Conservation (phyloP, 129 eudicot species). For the Escallonia rubra region DNA sequence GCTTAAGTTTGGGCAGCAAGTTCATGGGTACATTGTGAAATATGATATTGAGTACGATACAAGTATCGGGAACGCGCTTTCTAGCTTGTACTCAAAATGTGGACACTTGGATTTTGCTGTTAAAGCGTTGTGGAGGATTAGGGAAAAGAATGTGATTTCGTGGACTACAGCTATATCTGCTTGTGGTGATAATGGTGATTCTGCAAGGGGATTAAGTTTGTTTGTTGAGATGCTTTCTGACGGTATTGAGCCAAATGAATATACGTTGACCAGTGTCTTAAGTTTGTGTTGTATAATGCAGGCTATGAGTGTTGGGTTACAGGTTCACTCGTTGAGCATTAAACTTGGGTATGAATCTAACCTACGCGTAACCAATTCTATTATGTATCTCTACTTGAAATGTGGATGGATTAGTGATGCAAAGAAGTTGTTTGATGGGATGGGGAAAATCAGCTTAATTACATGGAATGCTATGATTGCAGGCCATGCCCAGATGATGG, state of each 20-base stretch:
- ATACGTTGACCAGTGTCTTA: conserved; percentile 56
- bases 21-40: conserved; percentile 70
- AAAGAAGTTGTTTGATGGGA: conserved; percentile 61
- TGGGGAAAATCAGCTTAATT: conserved; percentile 50
- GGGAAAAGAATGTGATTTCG: conserved; percentile 74
- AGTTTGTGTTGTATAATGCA: conserved; percentile 72
- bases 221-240: conserved; percentile 59
- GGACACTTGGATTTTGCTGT: conserved; percentile 43
- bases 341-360: conserved; percentile 55
- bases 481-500: conserved; percentile 84
- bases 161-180: conserved; percentile 81
- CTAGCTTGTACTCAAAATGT: conserved; percentile 66
- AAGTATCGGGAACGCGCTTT: conserved; percentile 65
- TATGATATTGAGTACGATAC: conserved; percentile 52
- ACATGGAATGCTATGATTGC: conserved; percentile 95
- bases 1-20: conserved; percentile 44
- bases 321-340: conserved; percentile 59
- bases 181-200: conserved; percentile 72
- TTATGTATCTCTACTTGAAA: conserved; percentile 82
- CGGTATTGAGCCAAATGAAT: conserved; percentile 67
- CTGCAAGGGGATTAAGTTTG: conserved; percentile 46
- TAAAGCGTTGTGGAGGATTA: conserved; percentile 43
- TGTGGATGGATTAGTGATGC: conserved; percentile 55
- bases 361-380: conserved; percentile 41
- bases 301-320: conserved; percentile 57